Base-by-base conservation (phyloP, 1,139 yeast species). In the Wickerhamomyces sp. region DNA sequence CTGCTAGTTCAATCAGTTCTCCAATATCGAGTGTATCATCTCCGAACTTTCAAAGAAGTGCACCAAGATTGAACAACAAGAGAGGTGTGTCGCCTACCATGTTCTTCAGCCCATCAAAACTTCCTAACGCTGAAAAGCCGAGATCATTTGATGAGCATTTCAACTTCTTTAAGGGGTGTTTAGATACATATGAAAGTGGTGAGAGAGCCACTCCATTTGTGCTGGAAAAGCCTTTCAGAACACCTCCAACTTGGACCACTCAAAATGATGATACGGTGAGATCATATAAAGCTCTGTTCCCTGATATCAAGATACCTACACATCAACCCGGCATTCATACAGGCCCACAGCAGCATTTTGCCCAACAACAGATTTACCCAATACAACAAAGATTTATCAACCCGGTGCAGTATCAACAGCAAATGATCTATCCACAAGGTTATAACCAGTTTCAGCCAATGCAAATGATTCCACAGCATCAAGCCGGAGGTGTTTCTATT, bases 211-310 rank as follows among this genome's bases (percentile, higher is more conserved):
- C 28, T 10, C 30, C 34, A 47, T 63, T 71, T 38, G 52, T 59
- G 17, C 59, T 76, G 41, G 91, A 80, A 46, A 75, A 69, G 46
- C 78, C 94, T 1, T 86, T 72, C 57, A 68, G 70, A 31, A 81
- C 93, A 0, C 81, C 87, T 5, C 95, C 95, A 35, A 81, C 91
- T 0, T 86, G 95, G 95, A 66, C 68, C 20, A 64, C 70, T 16
- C 38, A 31, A 31, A 30, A 37, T 16, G 77, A 81, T 4, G 59
- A 70, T 18, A 82, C 76, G 32, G 75, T 69, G 36, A 64, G 78
- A 2, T 37, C 50, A 4, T 45, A 34, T 36, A 39, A 39, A 21
- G 23, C 43, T 12, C 19, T 44, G 11, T 48, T 46, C 40, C 50
- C 51, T 21, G 51, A 42, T 16, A 25, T 36, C 10, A 39, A 42